Evolutionary conservation across 306 rosid genomes (phyloP).

Genomic region (Castanea mollissima): DNA sequence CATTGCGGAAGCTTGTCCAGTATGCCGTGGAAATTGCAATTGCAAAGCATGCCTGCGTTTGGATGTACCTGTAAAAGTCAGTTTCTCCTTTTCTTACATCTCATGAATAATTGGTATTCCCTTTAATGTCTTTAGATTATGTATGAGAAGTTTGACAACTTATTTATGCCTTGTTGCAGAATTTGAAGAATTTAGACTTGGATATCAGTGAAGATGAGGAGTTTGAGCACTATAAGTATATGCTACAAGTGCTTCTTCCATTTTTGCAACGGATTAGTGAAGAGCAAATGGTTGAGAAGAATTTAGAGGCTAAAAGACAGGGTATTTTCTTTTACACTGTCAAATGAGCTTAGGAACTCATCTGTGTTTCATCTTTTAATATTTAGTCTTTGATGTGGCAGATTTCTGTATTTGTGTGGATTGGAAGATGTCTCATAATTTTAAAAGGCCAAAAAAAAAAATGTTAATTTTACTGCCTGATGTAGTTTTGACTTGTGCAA

Average conservation of each 20-base stretch:
- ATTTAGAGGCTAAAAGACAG: conserved; percentile 58
- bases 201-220: background rate
- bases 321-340: conserved; percentile 36
- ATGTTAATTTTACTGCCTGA: background rate
- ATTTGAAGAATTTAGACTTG: conserved; percentile 5
- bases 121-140: background rate
- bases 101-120: background rate
- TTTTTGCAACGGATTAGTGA: conserved; percentile 50
- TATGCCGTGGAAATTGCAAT: conserved; percentile 76
- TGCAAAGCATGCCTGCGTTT: conserved; percentile 77
- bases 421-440: background rate
- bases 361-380: background rate
- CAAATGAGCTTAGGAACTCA: background rate
- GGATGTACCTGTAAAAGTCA: conserved; percentile 33
- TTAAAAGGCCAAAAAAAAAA: background rate
- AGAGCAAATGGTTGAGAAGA: conserved; percentile 60
- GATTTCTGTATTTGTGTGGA: background rate
- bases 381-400: background rate
- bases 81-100: conserved; percentile 12
- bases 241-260: conserved; percentile 62
- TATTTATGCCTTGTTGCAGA: conserved; percentile 22
- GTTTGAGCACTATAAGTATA: conserved; percentile 39
- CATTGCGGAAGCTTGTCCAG: conserved; percentile 66
- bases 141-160: background rate
- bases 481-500: background rate